Evolutionary conservation across 805 yeast genomes (phyloP).

Genomic region (Cyberlindnera japonica): DNA sequence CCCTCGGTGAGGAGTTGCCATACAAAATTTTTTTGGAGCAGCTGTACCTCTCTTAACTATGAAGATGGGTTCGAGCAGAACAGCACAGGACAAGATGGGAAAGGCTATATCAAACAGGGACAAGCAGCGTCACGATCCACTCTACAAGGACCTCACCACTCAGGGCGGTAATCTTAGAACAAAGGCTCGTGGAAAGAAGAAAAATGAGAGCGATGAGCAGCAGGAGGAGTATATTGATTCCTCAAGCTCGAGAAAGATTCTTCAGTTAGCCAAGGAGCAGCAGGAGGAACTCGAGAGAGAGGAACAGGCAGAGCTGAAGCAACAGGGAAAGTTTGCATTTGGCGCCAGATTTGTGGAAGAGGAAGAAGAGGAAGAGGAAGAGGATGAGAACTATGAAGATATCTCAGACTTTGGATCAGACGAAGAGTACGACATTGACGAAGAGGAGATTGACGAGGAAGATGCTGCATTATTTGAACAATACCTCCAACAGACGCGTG

Average conservation of each 20-base stretch:
- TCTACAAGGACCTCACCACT: conserved; percentile 72
- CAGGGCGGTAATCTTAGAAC: conserved; percentile 66
- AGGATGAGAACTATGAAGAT: conserved; percentile 37
- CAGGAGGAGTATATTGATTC: conserved; percentile 69
- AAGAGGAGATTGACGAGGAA: conserved; percentile 66
- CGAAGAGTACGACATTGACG: conserved; percentile 54
- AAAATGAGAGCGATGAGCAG: conserved; percentile 37
- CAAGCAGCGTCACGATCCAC: conserved; percentile 75
- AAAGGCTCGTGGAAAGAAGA: conserved; percentile 34
- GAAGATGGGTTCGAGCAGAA: too few relatives aligned
- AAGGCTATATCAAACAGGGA: conserved; percentile 52
- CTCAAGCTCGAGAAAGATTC: conserved; percentile 73
- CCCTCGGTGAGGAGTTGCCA: background rate
- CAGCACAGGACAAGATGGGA: conserved; percentile 48
- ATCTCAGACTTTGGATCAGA: conserved; percentile 46
- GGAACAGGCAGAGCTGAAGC: conserved; percentile 36
- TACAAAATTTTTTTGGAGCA: background rate
- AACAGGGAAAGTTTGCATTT: conserved; percentile 26
- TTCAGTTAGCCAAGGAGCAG: conserved; percentile 88
- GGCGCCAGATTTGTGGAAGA: conserved; percentile 41
- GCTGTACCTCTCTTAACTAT: background rate
- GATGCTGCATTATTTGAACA: conserved; percentile 83
- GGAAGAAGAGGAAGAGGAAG: conserved; percentile 37
- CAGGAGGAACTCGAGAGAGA: conserved; percentile 85
- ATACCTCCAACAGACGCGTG: conserved; percentile 49